Evolutionary conservation across 1,284 basidiomycete species (phyloP), one percentile per base, ranked within the genome.

Genomic region (Ustilago tritici): DNA sequence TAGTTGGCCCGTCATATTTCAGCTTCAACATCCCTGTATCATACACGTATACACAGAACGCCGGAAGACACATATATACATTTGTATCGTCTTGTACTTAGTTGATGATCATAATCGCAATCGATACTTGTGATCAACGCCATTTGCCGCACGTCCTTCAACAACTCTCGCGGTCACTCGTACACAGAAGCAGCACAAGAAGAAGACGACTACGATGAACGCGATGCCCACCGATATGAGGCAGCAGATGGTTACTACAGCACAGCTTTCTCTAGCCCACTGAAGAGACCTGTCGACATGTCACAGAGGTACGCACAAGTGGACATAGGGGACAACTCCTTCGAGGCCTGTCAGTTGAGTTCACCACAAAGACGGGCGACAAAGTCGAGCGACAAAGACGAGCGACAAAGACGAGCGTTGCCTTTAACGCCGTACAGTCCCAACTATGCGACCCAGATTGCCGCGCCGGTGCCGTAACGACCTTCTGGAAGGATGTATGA

Each of bases 401-500:
- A 3, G 23, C 23, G 23, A 17, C 63, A 61, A 28, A 41, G 64
- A 66, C 63, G 59, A 7, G 60, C 56, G 8, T 38, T 62, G 35
- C 69, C 63, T 1, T 5, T 71, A 1, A 35, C 69, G 47, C 70
- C 65, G 19, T 72, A 72, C 10, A 72, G 47, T 28, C 70, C 70
- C 49, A 72, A 67, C 53, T 67, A 72, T n/a, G 67, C 57, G 14
- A 56, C 61, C 5, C 23, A 34, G 19, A 56, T 64, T 28, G 60
- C 46, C 11, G 14, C 32, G 4, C 23, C 36, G 38, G 7, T 38
- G 6, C n/a, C n/a, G 38, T 49, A 10, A 56, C 32, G 60, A 35
- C 70, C 70, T 1, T 72, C 64, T 15, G 70, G 64, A 28, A 60
- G 70, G 54, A 59, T 72, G 61, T 72, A 72, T 56, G 64, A 72